These are phyloP conservation scores for Pythium pectinolyticum DNA, from an alignment of 352 stramenopile species.

Conservation along the genomic window DNA sequence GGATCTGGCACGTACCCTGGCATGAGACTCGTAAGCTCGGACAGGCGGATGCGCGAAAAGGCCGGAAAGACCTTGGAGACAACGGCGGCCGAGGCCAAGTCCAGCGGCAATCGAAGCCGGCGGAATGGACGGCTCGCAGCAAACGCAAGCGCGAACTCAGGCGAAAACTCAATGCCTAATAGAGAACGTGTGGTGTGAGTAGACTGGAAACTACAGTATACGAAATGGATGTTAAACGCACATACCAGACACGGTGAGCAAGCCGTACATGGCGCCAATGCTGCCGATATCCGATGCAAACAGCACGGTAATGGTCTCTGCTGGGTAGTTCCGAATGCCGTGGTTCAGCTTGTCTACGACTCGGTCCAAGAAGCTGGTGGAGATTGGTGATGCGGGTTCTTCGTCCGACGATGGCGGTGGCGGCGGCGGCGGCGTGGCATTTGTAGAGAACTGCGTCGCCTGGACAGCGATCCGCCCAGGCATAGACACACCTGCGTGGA, in stretches of 20 bases:
- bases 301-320: slow-evolving; percentile 72
- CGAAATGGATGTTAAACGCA: background rate
- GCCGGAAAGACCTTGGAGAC: slow-evolving; percentile 71
- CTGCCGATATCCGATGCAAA: slow-evolving; percentile 80
- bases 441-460: slow-evolving; percentile 21
- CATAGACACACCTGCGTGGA: background rate
- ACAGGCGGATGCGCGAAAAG: slow-evolving; percentile 71
- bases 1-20: slow-evolving; percentile 46
- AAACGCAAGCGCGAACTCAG: slow-evolving; percentile 86
- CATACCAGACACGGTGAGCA: slow-evolving; percentile 61
- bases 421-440: slow-evolving; percentile 7
- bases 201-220: background rate
- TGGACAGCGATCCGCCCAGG: background rate
- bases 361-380: slow-evolving; percentile 49
- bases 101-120: slow-evolving; percentile 73
- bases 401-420: too few species aligned
- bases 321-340: slow-evolving; percentile 72
- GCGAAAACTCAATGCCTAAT: slow-evolving; percentile 49
- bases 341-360: slow-evolving; percentile 76
- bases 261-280: slow-evolving; percentile 77
- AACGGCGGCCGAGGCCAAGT: slow-evolving; percentile 64
- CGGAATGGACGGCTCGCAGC: slow-evolving; percentile 81
- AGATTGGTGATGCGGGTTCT: background rate
- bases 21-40: slow-evolving; percentile 56
- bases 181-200: background rate